Percentiles rank a stretch among this genome's conserved stretches.
Evolutionary conservation across 495 filamentous ascomycete species (phyloP).

Genomic region (Saxophila tyrrhenica): DNA sequence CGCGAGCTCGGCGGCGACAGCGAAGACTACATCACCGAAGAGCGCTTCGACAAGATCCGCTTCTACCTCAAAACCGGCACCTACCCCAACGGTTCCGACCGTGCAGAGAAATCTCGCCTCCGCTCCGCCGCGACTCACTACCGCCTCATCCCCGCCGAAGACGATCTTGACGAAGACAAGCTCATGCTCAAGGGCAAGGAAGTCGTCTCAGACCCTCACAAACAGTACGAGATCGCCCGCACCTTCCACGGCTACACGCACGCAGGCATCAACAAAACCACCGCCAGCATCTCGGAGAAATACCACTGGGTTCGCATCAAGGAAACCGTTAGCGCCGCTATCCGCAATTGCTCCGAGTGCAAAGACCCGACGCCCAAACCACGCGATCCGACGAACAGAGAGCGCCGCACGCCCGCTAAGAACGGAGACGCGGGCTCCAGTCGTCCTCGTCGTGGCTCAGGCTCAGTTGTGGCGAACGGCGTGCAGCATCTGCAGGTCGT

Average conservation of each 20-base stretch:
- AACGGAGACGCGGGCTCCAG: not conserved
- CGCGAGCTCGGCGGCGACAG: slow-evolving; percentile 66
- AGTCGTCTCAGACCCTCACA: slow-evolving; percentile 81
- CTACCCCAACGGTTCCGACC: slow-evolving; percentile 86
- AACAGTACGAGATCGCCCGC: slow-evolving; percentile 82
- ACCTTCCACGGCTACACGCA: slow-evolving; percentile 66
- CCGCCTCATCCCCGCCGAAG: slow-evolving; percentile 49
- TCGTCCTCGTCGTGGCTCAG: not conserved
- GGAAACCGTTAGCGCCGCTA: slow-evolving; percentile 88
- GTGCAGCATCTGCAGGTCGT: slow-evolving; percentile 2
- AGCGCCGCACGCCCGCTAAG: not conserved
- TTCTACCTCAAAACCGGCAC: slow-evolving; percentile 93
- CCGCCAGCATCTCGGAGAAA: slow-evolving; percentile 80
- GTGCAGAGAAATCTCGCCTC: slow-evolving; percentile 88
- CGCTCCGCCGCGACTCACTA: slow-evolving; percentile 93
- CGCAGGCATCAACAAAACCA: slow-evolving; percentile 96
- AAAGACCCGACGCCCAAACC: slow-evolving; percentile 14
- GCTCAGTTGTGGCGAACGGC: not conserved
- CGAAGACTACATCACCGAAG: slow-evolving; percentile 86
- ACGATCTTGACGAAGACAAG: slow-evolving; percentile 43
- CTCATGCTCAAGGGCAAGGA: slow-evolving; percentile 97
- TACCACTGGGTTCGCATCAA: slow-evolving; percentile 99
- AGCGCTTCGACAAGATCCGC: slow-evolving; percentile 96
- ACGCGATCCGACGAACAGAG: not conserved
- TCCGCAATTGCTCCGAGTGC: slow-evolving; percentile 81